Conservation (phyloP, 805 yeast species). For the Tetrapisispora fleetii region DNA sequence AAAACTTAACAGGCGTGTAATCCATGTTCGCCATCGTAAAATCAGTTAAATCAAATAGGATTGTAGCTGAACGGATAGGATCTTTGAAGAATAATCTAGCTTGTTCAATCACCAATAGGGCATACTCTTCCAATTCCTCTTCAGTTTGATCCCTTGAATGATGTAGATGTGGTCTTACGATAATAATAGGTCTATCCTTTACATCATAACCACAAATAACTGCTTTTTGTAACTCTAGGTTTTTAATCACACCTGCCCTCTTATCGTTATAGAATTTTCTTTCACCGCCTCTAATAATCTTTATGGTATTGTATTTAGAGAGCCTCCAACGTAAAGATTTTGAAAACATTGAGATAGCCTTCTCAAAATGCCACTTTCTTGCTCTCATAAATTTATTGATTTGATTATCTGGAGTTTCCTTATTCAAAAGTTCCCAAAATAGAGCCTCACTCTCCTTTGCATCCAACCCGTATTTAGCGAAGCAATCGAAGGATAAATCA, state of each 20-base stretch:
- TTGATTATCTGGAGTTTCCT: slow-evolving; percentile 72
- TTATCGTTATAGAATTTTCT: slow-evolving; percentile 40
- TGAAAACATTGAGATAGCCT: slow-evolving; percentile 58
- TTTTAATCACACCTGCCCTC: slow-evolving; percentile 33
- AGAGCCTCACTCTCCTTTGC: slow-evolving; percentile 41
- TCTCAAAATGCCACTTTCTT: slow-evolving; percentile 69
- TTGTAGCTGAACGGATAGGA: slow-evolving; percentile 72
- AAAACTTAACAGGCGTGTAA: slow-evolving; percentile 76
- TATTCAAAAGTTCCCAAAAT: slow-evolving; percentile 52
- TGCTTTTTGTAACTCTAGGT: slow-evolving; percentile 54
- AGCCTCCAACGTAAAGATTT: slow-evolving; percentile 68
- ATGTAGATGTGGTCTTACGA: slow-evolving; percentile 70
- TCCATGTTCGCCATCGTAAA: slow-evolving; percentile 89
- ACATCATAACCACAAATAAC: slow-evolving; percentile 64
- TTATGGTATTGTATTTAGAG: slow-evolving; percentile 48
- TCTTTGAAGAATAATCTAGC: slow-evolving; percentile 62
- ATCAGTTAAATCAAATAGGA: slow-evolving; percentile 75
- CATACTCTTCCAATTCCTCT: slow-evolving; percentile 63
- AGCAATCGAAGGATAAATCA: background rate
- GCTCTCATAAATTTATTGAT: slow-evolving; percentile 71
- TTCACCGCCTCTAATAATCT: slow-evolving; percentile 62
- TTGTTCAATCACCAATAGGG: slow-evolving; percentile 67
- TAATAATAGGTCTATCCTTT: slow-evolving; percentile 66
- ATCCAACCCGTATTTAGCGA: slow-evolving; percentile 30
- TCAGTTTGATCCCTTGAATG: slow-evolving; percentile 52